These are phyloP conservation scores for Trifolium dubium DNA, from an alignment of 306 rosid genomes.

Conservation along the genomic window DNA sequence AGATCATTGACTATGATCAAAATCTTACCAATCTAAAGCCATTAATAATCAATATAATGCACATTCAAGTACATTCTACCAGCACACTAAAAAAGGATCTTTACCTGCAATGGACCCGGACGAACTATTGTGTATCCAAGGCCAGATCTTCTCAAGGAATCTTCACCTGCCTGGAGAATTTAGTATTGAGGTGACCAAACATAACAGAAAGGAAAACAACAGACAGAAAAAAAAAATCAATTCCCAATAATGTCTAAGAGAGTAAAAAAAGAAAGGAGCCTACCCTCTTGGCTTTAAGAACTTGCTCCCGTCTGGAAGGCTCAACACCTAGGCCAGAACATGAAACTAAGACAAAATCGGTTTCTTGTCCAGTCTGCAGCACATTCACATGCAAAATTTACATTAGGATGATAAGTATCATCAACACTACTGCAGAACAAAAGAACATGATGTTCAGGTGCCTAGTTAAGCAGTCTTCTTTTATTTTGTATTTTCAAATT, in stretches of 20 bases:
- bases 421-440: slow-evolving; percentile 15
- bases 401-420: slow-evolving; percentile 22
- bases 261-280: slow-evolving; percentile 42
- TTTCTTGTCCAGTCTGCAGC: slow-evolving; percentile 93
- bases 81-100: slow-evolving; percentile 34
- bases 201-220: not conserved
- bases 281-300: slow-evolving; percentile 95
- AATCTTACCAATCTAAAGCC: not conserved
- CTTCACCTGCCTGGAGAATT: slow-evolving; percentile 87
- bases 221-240: not conserved
- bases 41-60: slow-evolving; percentile 5
- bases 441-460: slow-evolving; percentile 24
- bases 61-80: slow-evolving; percentile 13
- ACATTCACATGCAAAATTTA: slow-evolving; percentile 40
- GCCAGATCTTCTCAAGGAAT: slow-evolving; percentile 90
- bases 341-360: slow-evolving; percentile 92
- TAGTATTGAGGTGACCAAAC: slow-evolving; percentile 36
- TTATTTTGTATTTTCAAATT: not conserved
- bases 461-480: slow-evolving; percentile 34
- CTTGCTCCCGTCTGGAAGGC: slow-evolving; percentile 92
- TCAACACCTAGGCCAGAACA: slow-evolving; percentile 94
- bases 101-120: slow-evolving; percentile 94
- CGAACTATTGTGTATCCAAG: slow-evolving; percentile 95
- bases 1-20: not conserved
- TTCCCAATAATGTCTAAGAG: slow-evolving; percentile 24